phyloP scores from a whole-genome alignment of 495 filamentous ascomycete species.

The Hypoxylon fragiforme region DNA sequence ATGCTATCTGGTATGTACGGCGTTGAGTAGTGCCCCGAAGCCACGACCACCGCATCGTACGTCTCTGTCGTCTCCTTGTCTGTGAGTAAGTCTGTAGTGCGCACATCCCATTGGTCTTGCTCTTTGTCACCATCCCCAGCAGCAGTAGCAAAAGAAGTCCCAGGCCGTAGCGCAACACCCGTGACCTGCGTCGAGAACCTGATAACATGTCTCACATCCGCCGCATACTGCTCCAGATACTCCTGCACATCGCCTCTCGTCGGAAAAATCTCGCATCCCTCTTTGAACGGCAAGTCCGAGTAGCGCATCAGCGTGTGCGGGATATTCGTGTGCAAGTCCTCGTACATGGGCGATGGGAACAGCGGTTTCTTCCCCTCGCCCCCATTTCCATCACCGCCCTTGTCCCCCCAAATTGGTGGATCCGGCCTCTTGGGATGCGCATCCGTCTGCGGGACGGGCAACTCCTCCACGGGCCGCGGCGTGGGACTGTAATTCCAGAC shows the following conservation, averaged over 20 bases:
- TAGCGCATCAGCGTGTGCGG: constrained; percentile 80
- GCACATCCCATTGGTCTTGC: constrained; percentile 51
- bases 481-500: constrained; percentile 74
- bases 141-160: not conserved
- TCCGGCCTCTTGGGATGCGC: constrained; percentile 45
- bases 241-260: constrained; percentile 64
- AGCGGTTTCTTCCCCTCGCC: constrained; percentile 40
- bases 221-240: constrained; percentile 76
- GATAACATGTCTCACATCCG: constrained; percentile 58
- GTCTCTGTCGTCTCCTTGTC: constrained; percentile 44
- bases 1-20: constrained; percentile 65
- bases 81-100: constrained; percentile 44
- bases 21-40: constrained; percentile 77
- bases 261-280: constrained; percentile 70
- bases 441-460: constrained; percentile 47
- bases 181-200: constrained; percentile 48
- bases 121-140: not conserved
- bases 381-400: constrained; percentile 7
- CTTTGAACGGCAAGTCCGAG: constrained; percentile 68
- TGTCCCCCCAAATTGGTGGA: constrained; percentile 34
- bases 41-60: constrained; percentile 85
- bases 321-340: constrained; percentile 82
- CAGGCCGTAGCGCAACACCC: constrained; percentile 36
- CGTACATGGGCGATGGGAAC: constrained; percentile 76
- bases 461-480: constrained; percentile 21